Conservation (phyloP, 1,139 yeast genomes). For the Suhomyces coccinellae region DNA sequence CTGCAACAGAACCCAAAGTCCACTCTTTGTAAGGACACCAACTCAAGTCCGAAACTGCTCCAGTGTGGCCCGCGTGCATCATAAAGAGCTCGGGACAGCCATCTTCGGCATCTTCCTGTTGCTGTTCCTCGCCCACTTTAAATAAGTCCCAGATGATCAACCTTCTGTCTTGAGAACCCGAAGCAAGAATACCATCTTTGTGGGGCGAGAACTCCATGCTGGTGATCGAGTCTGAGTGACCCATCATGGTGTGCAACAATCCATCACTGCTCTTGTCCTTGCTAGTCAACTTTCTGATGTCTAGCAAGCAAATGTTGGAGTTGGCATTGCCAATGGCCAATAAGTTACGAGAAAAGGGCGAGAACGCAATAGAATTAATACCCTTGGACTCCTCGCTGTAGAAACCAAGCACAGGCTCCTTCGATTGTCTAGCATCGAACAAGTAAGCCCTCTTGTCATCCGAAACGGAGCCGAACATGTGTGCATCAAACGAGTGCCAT, state of each 20-base stretch:
- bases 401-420: slow-evolving; percentile 29
- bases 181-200: slow-evolving; percentile 68
- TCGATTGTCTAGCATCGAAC: slow-evolving; percentile 41
- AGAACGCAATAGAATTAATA: slow-evolving; percentile 64
- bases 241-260: slow-evolving; percentile 68
- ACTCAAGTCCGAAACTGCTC: slow-evolving; percentile 68
- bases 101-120: slow-evolving; percentile 75
- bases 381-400: slow-evolving; percentile 41
- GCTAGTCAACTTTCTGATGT: slow-evolving; percentile 48
- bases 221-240: slow-evolving; percentile 71
- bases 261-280: slow-evolving; percentile 24
- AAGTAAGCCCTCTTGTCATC: slow-evolving; percentile 56
- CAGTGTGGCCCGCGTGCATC: slow-evolving; percentile 89
- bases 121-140: slow-evolving; percentile 77
- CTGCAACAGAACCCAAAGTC: slow-evolving; percentile 73
- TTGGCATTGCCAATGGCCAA: slow-evolving; percentile 70
- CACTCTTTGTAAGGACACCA: slow-evolving; percentile 72
- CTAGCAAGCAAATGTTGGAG: slow-evolving; percentile 63
- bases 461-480: slow-evolving; percentile 66
- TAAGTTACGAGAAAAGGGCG: slow-evolving; percentile 58
- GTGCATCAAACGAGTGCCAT: slow-evolving; percentile 58
- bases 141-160: slow-evolving; percentile 72
- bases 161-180: slow-evolving; percentile 72
- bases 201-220: slow-evolving; percentile 71
- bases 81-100: slow-evolving; percentile 79